Conservation (phyloP, 2,329 filamentous ascomycete genomes). For the Penicillium sp. region DNA sequence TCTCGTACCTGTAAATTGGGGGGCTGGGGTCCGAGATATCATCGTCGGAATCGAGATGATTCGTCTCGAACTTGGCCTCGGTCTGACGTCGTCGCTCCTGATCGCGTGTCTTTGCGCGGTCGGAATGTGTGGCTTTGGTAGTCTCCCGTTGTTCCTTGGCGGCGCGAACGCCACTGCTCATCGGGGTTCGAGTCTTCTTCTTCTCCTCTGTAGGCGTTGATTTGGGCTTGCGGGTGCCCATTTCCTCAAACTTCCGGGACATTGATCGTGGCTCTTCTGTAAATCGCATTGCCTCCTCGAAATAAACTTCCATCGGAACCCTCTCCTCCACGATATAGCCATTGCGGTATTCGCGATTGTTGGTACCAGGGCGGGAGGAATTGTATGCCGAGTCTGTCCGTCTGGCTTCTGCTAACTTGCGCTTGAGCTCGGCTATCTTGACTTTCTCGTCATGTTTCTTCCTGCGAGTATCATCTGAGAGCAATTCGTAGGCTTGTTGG, state of each 20-base stretch:
- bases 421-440: constrained; percentile 65
- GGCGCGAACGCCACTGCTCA: constrained; percentile 23
- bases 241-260: constrained; percentile 44
- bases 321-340: constrained; percentile 48
- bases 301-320: constrained; percentile 38
- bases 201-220: constrained; percentile 35
- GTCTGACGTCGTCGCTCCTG: constrained; percentile 45
- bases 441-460: constrained; percentile 76
- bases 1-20: constrained; percentile 21
- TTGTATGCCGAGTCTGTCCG: constrained; percentile 23
- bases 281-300: constrained; percentile 41
- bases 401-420: constrained; percentile 53
- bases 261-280: constrained; percentile 40
- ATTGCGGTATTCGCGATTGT: constrained; percentile 41
- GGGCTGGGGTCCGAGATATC: constrained; percentile 33
- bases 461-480: constrained; percentile 74
- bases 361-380: constrained; percentile 23
- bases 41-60: constrained; percentile 17
- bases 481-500: constrained; percentile 87
- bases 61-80: constrained; percentile 35
- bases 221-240: constrained; percentile 35
- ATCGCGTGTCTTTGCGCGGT: constrained; percentile 42
- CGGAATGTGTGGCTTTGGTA: constrained; percentile 32
- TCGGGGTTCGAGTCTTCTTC: constrained; percentile 34
- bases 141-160: constrained; percentile 38